Conservation (phyloP, 768 basidiomycete species). For the Leucosporidium yakuticum region DNA sequence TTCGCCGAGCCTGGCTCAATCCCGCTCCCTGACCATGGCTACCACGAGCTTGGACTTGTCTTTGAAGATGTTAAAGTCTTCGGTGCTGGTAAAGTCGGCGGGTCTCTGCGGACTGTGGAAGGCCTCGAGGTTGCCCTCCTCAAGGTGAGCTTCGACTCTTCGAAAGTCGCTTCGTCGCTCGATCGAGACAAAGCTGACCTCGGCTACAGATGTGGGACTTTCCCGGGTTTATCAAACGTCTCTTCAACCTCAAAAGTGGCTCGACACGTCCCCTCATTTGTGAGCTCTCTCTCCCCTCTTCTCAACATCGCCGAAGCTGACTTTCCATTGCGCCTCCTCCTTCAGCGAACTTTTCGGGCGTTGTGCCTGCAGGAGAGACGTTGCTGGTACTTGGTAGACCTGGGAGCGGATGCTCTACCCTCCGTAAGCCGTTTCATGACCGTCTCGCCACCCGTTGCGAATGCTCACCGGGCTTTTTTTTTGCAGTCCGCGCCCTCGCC, state of each 20-base stretch:
- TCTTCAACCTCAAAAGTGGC: slow-evolving; percentile 5
- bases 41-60: slow-evolving; percentile 7
- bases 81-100: slow-evolving; percentile 4
- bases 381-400: slow-evolving; percentile 24
- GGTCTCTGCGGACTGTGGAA: slow-evolving; percentile 12
- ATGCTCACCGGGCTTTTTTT: not conserved
- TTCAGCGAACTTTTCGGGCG: slow-evolving; percentile 52
- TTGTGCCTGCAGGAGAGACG: slow-evolving; percentile 33
- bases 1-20: slow-evolving; percentile 11
- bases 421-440: slow-evolving; percentile 35
- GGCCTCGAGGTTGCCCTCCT: slow-evolving; percentile 4
- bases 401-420: slow-evolving; percentile 43
- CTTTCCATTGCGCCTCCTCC: not conserved
- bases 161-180: not conserved
- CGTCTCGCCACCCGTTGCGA: not conserved
- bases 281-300: not conserved
- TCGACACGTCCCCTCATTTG: slow-evolving; percentile 10
- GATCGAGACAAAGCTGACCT: not conserved
- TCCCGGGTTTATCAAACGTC: slow-evolving; percentile 3
- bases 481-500: slow-evolving; percentile 49
- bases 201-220: slow-evolving; percentile 22
- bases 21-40: slow-evolving; percentile 17
- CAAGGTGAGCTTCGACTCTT: not conserved
- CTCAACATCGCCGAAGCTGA: not conserved
- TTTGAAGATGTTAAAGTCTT: slow-evolving; percentile 15